phyloP scores from a whole-genome alignment of 2,329 filamentous ascomycete species.

The Coleophoma crateriformis region DNA sequence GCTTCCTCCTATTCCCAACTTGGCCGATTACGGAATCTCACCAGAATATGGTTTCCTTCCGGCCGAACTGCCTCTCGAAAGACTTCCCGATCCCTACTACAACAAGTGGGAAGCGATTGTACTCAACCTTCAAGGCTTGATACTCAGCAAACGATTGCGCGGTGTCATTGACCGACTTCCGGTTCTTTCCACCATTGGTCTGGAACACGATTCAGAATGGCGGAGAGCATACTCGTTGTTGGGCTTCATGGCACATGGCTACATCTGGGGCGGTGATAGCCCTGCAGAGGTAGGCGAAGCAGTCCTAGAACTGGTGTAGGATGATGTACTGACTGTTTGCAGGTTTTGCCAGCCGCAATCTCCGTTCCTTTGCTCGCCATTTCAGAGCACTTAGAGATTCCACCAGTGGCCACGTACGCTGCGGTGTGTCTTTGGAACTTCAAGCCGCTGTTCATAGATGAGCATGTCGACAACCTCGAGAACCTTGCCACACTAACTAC shows the following conservation, averaged over 20 bases:
- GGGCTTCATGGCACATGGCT: slow-evolving; percentile 87
- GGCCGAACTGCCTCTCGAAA: slow-evolving; percentile 69
- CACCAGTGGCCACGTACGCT: slow-evolving; percentile 90
- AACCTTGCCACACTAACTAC: slow-evolving; percentile 86
- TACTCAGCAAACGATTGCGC: slow-evolving; percentile 79
- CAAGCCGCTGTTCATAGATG: slow-evolving; percentile 81
- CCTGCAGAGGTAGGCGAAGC: slow-evolving; percentile 58
- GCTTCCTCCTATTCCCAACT: slow-evolving; percentile 55
- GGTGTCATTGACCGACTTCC: slow-evolving; percentile 76
- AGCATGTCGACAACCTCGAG: slow-evolving; percentile 75
- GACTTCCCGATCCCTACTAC: slow-evolving; percentile 86
- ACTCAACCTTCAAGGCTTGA: slow-evolving; percentile 78
- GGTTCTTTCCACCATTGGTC: slow-evolving; percentile 73
- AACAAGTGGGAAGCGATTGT: slow-evolving; percentile 88
- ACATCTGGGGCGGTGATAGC: slow-evolving; percentile 90
- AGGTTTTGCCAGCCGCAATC: slow-evolving; percentile 69
- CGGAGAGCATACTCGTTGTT: slow-evolving; percentile 86
- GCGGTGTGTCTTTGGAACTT: slow-evolving; percentile 95
- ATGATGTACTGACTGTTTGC: slow-evolving; percentile 8
- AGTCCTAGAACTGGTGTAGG: background rate
- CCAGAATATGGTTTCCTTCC: slow-evolving; percentile 82
- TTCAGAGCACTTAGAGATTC: slow-evolving; percentile 74
- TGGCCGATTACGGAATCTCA: slow-evolving; percentile 77
- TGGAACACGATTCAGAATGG: slow-evolving; percentile 86
- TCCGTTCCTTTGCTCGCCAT: slow-evolving; percentile 77